Base-by-base conservation (phyloP, 192 early-diverging fungal genomes). In the Kappamyces sp. region DNA sequence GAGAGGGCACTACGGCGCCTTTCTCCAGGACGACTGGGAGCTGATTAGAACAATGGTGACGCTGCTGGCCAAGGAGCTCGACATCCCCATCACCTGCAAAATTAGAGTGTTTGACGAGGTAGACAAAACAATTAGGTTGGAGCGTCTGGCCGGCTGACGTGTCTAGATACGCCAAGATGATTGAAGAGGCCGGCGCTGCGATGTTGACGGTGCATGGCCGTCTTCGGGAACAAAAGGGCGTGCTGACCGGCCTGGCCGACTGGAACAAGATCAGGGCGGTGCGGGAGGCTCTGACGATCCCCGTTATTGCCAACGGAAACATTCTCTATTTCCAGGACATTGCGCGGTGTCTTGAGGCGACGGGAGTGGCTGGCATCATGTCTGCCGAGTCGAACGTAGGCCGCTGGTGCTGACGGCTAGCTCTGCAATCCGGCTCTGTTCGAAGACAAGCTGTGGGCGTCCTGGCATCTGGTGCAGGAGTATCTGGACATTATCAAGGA, bases 301-400 rank as follows among this genome's bases (percentile, higher is more conserved):
- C 96, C 0, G 91, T 99, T 6, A 79, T 98, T 74, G 93, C 93
- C 49, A 99, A 99, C 60, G 96, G 96, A n/a, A 96, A 99, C 60
- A 92, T 99, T 43, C 72, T 94, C 14, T 98, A 96, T 62, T 72
- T 74, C 30, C 90, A 96, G 68, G 94, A 99, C 51, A 74, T 96
- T 35, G 80, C 88, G 53, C 64, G 78, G 2, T 96, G 93, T 49
- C 52, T 98, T 0, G 80, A 86, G 8, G 64, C 67, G n/a, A 99
- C 94, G 5, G 88, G 88, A 7, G 88, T 79, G 31, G 94, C 90
- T 57, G 96, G 92, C 30, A 89, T 98, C 45, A 99, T 99, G 96
- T 81, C 87, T 2, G 94, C 91, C 6, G 71, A 59, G 47, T 45
- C 8, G 60, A 43, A 36, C 45, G 22, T 22, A 22, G 22, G 22